Percentiles rank a stretch among this genome's conserved stretches.
phyloP scores from a whole-genome alignment of 805 yeast genomes.

The Metschnikowia koreensis region DNA sequence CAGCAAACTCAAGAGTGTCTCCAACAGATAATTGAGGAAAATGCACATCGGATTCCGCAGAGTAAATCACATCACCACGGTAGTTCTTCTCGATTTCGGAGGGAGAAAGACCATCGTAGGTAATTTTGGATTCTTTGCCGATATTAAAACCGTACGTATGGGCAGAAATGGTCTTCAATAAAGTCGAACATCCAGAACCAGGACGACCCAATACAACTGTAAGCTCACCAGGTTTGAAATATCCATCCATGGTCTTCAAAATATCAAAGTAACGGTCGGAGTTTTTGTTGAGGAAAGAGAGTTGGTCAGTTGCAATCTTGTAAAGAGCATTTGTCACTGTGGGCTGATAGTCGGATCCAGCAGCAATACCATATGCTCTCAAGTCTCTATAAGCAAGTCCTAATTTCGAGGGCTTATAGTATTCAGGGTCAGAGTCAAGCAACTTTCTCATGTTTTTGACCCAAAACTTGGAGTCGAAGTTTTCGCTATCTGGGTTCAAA shows the following conservation, averaged over 20 bases:
- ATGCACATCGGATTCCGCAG: slow-evolving; percentile 67
- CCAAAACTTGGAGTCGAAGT: slow-evolving; percentile 63
- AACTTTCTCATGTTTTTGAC: slow-evolving; percentile 60
- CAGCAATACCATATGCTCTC: slow-evolving; percentile 62
- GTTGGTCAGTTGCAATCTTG: slow-evolving; percentile 16
- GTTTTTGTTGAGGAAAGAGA: slow-evolving; percentile 19
- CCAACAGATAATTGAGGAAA: slow-evolving; percentile 68
- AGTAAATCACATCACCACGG: slow-evolving; percentile 69
- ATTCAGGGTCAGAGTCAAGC: slow-evolving; percentile 53
- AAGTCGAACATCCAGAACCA: slow-evolving; percentile 76
- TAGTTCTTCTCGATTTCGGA: slow-evolving; percentile 49
- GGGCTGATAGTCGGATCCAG: slow-evolving; percentile 66
- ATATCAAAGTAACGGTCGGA: slow-evolving; percentile 42
- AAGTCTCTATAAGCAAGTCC: slow-evolving; percentile 60
- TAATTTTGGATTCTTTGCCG: slow-evolving; percentile 43
- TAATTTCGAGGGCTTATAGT: slow-evolving; percentile 58
- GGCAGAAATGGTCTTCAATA: slow-evolving; percentile 62
- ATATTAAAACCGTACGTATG: slow-evolving; percentile 60
- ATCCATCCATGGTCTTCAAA: slow-evolving; percentile 65
- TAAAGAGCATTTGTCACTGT: slow-evolving; percentile 45
- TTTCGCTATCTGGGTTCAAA: slow-evolving; percentile 58
- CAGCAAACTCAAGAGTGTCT: slow-evolving; percentile 62
- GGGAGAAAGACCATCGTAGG: slow-evolving; percentile 56
- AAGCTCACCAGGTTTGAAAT: slow-evolving; percentile 59
- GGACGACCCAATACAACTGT: slow-evolving; percentile 78